Conservation (phyloP, 2,329 filamentous ascomycete genomes). For the Fusarium compactum region DNA sequence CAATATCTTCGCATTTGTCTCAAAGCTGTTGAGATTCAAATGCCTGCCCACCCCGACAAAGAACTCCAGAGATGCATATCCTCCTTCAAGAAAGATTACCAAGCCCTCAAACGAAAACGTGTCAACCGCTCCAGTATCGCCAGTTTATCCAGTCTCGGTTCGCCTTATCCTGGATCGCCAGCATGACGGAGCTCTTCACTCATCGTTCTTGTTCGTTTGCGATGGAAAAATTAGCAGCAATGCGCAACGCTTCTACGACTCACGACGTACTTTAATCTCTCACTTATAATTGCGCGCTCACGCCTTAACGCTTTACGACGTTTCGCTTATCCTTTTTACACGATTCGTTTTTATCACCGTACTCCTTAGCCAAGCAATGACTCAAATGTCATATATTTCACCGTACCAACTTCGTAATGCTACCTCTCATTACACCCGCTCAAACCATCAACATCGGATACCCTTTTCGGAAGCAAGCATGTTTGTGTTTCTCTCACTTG, state of each 20-base stretch:
- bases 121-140: conserved; percentile 50
- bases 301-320: conserved; percentile 37
- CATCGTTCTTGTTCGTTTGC: not conserved
- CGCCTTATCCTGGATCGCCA: conserved; percentile 45
- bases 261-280: conserved; percentile 37
- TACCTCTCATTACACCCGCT: conserved; percentile 7
- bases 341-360: conserved; percentile 7
- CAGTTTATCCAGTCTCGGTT: conserved; percentile 47
- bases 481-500: conserved; percentile 31
- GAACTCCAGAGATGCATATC: conserved; percentile 70
- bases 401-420: conserved; percentile 15
- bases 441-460: conserved; percentile 34
- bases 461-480: conserved; percentile 39
- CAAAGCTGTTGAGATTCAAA: conserved; percentile 71
- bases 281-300: conserved; percentile 18
- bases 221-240: conserved; percentile 21
- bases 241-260: conserved; percentile 38
- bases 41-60: conserved; percentile 63
- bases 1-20: conserved; percentile 71
- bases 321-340: conserved; percentile 26
- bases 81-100: conserved; percentile 72
- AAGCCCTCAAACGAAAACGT: conserved; percentile 61
- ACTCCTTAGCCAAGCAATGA: conserved; percentile 8
- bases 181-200: conserved; percentile 21
- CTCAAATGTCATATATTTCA: conserved; percentile 5